Evolutionary conservation across 768 basidiomycete genomes (phyloP).

Genomic region (Clitopilus passeckerianus): DNA sequence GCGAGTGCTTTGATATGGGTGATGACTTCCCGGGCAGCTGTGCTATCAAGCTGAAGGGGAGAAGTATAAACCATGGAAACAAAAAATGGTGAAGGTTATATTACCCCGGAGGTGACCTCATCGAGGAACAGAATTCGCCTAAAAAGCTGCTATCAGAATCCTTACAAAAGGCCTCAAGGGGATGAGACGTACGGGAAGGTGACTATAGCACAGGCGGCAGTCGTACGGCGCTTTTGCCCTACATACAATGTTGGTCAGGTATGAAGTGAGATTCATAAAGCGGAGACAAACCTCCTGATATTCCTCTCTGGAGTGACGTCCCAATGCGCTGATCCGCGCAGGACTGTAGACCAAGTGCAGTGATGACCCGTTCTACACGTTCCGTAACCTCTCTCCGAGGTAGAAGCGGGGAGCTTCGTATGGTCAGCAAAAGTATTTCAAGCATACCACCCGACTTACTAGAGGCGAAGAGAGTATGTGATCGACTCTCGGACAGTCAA

Average conservation of each 20-base stretch:
- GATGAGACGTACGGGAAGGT: constrained; percentile 38
- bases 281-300: constrained; percentile 41
- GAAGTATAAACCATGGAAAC: not conserved
- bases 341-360: constrained; percentile 40
- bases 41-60: constrained; percentile 38
- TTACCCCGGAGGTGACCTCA: constrained; percentile 51
- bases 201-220: constrained; percentile 57
- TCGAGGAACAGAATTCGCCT: constrained; percentile 58
- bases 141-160: not conserved
- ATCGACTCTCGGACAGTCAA: constrained; percentile 55
- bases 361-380: constrained; percentile 39
- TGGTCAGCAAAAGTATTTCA: not conserved
- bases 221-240: constrained; percentile 61
- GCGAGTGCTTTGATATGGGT: constrained; percentile 40
- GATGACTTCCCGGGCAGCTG: constrained; percentile 37
- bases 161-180: not conserved
- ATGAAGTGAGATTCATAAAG: not conserved
- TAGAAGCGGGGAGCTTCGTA: constrained; percentile 29
- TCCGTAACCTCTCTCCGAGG: constrained; percentile 27
- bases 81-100: constrained; percentile 5
- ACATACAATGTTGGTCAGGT: not conserved
- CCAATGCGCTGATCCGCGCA: constrained; percentile 50
- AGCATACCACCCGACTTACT: constrained; percentile 22
- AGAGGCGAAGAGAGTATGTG: constrained; percentile 43
- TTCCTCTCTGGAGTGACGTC: constrained; percentile 52